A percentile compares a stretch with the other conserved stretches of the same genome.
Conservation (phyloP, 345 rosid genomes). For the Hibiscus mutabilis region DNA sequence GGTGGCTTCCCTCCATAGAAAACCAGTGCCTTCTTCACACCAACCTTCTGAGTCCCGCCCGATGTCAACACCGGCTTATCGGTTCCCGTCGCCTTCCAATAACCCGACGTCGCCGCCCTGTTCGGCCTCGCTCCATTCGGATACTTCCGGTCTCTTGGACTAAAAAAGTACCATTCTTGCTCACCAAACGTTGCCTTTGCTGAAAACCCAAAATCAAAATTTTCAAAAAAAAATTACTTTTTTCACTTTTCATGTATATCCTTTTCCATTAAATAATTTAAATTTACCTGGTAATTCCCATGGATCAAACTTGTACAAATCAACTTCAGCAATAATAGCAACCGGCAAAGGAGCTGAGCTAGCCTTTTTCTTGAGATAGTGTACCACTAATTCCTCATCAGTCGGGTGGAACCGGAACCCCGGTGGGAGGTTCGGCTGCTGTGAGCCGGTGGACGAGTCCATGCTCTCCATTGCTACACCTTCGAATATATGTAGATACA, state of each 20-base stretch:
- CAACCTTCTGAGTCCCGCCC: conserved; percentile 46
- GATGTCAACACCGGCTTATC: conserved; percentile 60
- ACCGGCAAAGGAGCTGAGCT: conserved; percentile 54
- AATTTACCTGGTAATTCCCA: conserved; percentile 66
- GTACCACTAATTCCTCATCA: conserved; percentile 61
- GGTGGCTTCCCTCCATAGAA: conserved; percentile 75
- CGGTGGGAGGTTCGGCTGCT: conserved; percentile 38
- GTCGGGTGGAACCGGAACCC: conserved; percentile 66
- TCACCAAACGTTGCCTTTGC: conserved; percentile 63
- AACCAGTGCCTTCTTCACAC: conserved; percentile 64
- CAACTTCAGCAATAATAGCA: conserved; percentile 60
- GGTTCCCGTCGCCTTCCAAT: conserved; percentile 69
- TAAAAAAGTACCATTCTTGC: conserved; percentile 76
- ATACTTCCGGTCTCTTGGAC: conserved; percentile 61
- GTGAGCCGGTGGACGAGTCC: conserved; percentile 27
- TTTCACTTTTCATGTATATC: too few species aligned
- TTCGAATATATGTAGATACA: background rate
- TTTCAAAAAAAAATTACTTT: too few species aligned
- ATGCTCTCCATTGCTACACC: conserved; percentile 34
- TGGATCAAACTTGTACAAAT: conserved; percentile 69
- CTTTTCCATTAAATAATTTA: background rate
- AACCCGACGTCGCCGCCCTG: conserved; percentile 65
- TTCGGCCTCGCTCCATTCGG: conserved; percentile 71
- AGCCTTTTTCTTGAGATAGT: conserved; percentile 62
- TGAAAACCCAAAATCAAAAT: conserved; percentile 15